These are phyloP conservation scores for Arthrinium puccinioides DNA, from an alignment of 2,329 filamentous ascomycete species.

Conservation along the genomic window DNA sequence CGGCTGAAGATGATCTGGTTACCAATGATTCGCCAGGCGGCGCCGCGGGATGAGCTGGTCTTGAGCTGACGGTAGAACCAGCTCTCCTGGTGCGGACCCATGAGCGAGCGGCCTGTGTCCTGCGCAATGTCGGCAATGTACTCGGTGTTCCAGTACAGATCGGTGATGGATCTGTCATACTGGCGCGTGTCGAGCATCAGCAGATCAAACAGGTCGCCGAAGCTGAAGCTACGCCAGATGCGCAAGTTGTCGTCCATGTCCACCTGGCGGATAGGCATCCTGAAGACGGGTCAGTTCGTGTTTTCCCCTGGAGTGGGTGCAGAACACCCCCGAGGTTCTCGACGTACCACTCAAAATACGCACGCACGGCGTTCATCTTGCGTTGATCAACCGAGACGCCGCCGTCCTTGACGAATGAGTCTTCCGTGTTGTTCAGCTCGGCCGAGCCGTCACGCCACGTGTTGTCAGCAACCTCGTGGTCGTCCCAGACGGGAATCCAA, in stretches of 20 bases:
- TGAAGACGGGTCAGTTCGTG: constrained; percentile 11
- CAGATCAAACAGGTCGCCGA: constrained; percentile 58
- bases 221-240: constrained; percentile 60
- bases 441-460: constrained; percentile 54
- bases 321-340: no score
- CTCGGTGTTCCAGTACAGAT: constrained; percentile 52
- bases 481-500: constrained; percentile 60
- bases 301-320: no score
- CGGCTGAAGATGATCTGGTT: constrained; percentile 58
- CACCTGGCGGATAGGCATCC: constrained; percentile 45
- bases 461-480: constrained; percentile 59
- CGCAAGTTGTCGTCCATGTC: constrained; percentile 64
- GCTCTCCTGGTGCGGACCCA: constrained; percentile 65
- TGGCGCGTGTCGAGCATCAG: constrained; percentile 63
- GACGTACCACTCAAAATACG: constrained; percentile 65
- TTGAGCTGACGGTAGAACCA: constrained; percentile 61
- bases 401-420: constrained; percentile 52
- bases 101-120: constrained; percentile 60
- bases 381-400: constrained; percentile 61
- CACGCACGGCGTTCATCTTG: constrained; percentile 65
- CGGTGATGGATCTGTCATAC: constrained; percentile 60
- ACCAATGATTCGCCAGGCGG: constrained; percentile 64
- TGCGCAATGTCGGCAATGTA: constrained; percentile 47
- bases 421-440: constrained; percentile 57
- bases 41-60: constrained; percentile 50